These are phyloP conservation scores for Vachellia collinsii DNA, from an alignment of 306 rosid genomes.

Conservation along the genomic window DNA sequence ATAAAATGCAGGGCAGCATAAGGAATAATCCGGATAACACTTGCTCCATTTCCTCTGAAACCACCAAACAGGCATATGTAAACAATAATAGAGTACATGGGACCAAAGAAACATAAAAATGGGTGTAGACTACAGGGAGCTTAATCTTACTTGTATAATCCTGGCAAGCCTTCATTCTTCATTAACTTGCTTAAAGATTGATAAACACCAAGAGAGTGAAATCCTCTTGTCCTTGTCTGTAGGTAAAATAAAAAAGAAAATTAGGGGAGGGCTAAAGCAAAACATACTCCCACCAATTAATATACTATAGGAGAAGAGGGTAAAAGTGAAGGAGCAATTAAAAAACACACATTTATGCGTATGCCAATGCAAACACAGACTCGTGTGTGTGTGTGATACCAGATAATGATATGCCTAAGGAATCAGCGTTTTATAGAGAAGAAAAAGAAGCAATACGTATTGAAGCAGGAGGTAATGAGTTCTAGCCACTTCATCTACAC, in stretches of 20 bases:
- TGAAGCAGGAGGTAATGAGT: conserved; percentile 18
- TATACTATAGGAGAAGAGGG: conserved; percentile 9
- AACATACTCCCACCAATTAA: conserved; percentile 9
- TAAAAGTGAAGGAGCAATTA: not conserved
- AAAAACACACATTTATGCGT: not conserved
- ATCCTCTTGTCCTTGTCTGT: conserved; percentile 90
- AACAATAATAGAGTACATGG: conserved; percentile 9
- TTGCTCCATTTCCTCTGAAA: conserved; percentile 95
- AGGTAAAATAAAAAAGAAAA: not conserved
- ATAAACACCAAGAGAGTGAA: conserved; percentile 71
- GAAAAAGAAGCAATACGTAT: not conserved
- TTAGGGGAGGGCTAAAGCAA: conserved; percentile 6
- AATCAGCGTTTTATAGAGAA: not conserved
- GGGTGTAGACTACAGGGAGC: not conserved
- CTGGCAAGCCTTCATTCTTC: conserved; percentile 77
- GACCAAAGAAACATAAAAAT: not conserved
- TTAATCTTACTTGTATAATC: conserved; percentile 80
- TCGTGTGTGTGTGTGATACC: not conserved
- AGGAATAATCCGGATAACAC: conserved; percentile 85
- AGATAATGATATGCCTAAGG: conserved; percentile 3
- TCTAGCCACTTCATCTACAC: not conserved
- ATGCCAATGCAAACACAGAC: not conserved
- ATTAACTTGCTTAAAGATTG: conserved; percentile 74
- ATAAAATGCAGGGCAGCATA: conserved; percentile 97
- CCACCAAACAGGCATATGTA: conserved; percentile 32